A percentile compares a stretch with the other conserved stretches of the same genome.
phyloP scores from a whole-genome alignment of 768 basidiomycete genomes.

The Naganishia friedmannii region DNA sequence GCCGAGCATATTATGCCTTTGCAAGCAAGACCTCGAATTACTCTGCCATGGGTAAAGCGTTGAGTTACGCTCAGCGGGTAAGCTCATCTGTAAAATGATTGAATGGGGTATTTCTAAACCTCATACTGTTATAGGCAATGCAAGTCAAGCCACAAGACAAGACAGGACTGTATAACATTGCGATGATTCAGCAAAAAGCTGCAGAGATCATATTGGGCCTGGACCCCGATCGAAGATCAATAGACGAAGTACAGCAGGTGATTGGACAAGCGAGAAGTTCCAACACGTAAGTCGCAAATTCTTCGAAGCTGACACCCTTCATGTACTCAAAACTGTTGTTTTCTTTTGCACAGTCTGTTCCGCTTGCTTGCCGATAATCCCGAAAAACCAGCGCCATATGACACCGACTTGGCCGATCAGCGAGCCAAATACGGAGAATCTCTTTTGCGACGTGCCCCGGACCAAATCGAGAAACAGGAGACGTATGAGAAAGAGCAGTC shows the following conservation, averaged over 20 bases:
- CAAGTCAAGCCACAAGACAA: slow-evolving; percentile 84
- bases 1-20: slow-evolving; percentile 91
- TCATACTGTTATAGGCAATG: slow-evolving; percentile 62
- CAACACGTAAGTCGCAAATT: slow-evolving; percentile 65
- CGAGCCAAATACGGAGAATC: slow-evolving; percentile 84
- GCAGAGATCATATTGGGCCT: slow-evolving; percentile 82
- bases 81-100: neutral
- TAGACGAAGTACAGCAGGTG: slow-evolving; percentile 73
- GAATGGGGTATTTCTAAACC: slow-evolving; percentile 5
- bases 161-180: slow-evolving; percentile 87
- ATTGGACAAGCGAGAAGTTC: slow-evolving; percentile 79
- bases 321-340: slow-evolving; percentile 21
- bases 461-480: slow-evolving; percentile 78
- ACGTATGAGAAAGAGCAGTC: slow-evolving; percentile 50
- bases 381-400: slow-evolving; percentile 71
- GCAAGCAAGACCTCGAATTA: slow-evolving; percentile 85
- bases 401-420: slow-evolving; percentile 79
- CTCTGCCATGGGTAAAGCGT: slow-evolving; percentile 73
- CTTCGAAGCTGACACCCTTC: neutral
- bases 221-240: slow-evolving; percentile 68
- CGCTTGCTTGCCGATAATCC: slow-evolving; percentile 74
- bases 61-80: slow-evolving; percentile 55
- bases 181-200: slow-evolving; percentile 96
- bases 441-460: slow-evolving; percentile 75
- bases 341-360: slow-evolving; percentile 63